Conservation (phyloP, 2,329 filamentous ascomycete genomes). For the Hirsutella minnesotensis region DNA sequence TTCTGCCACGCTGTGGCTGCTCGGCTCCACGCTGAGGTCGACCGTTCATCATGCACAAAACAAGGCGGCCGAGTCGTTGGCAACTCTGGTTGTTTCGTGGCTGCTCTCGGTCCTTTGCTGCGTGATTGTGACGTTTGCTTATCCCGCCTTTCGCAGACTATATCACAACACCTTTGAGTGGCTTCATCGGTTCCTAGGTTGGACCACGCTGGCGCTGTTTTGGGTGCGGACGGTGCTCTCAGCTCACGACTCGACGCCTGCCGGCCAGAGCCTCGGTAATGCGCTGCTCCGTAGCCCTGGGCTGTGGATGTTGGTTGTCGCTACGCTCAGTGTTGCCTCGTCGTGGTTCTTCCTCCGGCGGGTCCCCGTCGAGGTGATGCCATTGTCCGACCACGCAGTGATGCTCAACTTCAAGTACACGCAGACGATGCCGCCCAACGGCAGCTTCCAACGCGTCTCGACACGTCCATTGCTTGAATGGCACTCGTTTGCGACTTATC, state of each 20-base stretch:
- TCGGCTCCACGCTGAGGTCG: slow-evolving; percentile 27
- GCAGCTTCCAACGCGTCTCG: slow-evolving; percentile 41
- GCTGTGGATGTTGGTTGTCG: slow-evolving; percentile 57
- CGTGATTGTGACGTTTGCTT: slow-evolving; percentile 48
- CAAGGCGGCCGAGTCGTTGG: slow-evolving; percentile 23
- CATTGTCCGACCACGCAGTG: slow-evolving; percentile 60
- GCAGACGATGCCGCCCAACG: slow-evolving; percentile 32
- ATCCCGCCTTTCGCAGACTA: slow-evolving; percentile 49
- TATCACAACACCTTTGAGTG: slow-evolving; percentile 60
- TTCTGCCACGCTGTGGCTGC: slow-evolving; percentile 37
- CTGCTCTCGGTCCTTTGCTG: slow-evolving; percentile 45
- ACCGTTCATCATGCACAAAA: slow-evolving; percentile 20
- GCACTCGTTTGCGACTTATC: slow-evolving; percentile 67
- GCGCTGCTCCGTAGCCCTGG: slow-evolving; percentile 27
- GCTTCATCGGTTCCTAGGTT: slow-evolving; percentile 61
- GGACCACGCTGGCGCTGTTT: slow-evolving; percentile 53
- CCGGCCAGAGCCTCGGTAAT: slow-evolving; percentile 19
- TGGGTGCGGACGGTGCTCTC: slow-evolving; percentile 50
- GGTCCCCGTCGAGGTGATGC: slow-evolving; percentile 52
- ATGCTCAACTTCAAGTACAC: slow-evolving; percentile 58
- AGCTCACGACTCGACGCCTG: slow-evolving; percentile 29
- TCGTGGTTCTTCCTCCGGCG: slow-evolving; percentile 65
- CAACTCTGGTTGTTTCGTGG: slow-evolving; percentile 38
- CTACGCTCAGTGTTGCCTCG: slow-evolving; percentile 53
- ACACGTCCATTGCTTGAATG: slow-evolving; percentile 55